A percentile compares a stretch with the other conserved stretches of the same genome.
These are phyloP conservation scores for Cytospora mali DNA, from an alignment of 2,329 filamentous ascomycete genomes.

Conservation along the genomic window DNA sequence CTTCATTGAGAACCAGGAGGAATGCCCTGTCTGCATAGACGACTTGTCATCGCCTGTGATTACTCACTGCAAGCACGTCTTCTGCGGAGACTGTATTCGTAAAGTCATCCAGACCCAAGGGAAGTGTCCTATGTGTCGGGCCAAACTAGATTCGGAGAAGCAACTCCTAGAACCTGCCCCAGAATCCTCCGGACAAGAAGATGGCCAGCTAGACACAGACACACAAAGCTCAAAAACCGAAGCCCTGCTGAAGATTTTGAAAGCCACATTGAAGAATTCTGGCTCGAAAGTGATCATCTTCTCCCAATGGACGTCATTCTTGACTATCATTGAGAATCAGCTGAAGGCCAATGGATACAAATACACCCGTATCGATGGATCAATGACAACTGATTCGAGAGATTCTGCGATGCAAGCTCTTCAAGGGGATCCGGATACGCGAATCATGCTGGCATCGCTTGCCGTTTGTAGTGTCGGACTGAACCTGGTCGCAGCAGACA, in stretches of 20 bases:
- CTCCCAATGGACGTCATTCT: conserved; percentile 76
- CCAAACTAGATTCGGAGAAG: conserved; percentile 59
- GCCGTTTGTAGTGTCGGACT: conserved; percentile 83
- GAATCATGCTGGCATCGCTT: conserved; percentile 79
- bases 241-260: conserved; percentile 73
- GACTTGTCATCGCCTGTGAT: conserved; percentile 73
- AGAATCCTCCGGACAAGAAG: conserved; percentile 51
- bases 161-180: conserved; percentile 66
- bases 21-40: conserved; percentile 83
- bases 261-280: conserved; percentile 65
- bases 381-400: conserved; percentile 70
- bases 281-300: conserved; percentile 73
- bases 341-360: conserved; percentile 62
- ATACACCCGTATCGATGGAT: conserved; percentile 77
- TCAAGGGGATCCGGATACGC: conserved; percentile 66
- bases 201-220: conserved; percentile 59
- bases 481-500: conserved; percentile 83
- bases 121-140: conserved; percentile 84
- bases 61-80: conserved; percentile 81
- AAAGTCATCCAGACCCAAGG: conserved; percentile 73
- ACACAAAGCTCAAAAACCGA: conserved; percentile 82
- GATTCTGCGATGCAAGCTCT: conserved; percentile 71
- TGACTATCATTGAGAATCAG: conserved; percentile 71
- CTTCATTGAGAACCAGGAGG: conserved; percentile 77
- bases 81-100: conserved; percentile 73